Base-by-base conservation (phyloP, 208 protist species). In the Porcisia deanei region DNA sequence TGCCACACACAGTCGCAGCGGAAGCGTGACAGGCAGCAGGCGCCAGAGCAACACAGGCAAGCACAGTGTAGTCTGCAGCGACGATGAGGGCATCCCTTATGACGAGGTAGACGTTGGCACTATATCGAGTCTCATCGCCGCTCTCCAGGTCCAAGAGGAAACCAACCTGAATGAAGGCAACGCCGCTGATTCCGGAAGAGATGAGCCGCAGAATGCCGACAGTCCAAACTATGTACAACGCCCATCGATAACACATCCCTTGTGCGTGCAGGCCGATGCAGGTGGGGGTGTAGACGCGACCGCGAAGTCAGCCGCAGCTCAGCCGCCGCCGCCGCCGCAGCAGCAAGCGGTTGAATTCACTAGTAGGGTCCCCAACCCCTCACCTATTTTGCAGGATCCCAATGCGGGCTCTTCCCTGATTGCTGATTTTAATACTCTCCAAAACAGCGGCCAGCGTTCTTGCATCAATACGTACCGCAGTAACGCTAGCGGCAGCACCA, bases 81-180 rank as follows among this genome's bases (percentile, higher is more conserved):
- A 10, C 54, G 66, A 73, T 20, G 30, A 60, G 12, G 67, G 52
- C 47, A n/a, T 49, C 57, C 72, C 73, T 6, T 76, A 81, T 72
- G 77, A 82, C 25, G 77, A 82, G 22, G 72, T 57, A n/a, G 77
- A 77, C 12, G 65, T 82, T 25, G 58, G 77, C 60, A 82, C 72
- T 16, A 82, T 82, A 60, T 82, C 77, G 25, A 77, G 67, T 60
- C 73, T 82, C 66, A 72, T 82, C 54, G 77, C 77, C 12, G 76
- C 77, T 22, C 67, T 82, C 45, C 64, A 77, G 58, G 57, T 53
- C 49, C 54, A 47, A 16, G 64, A 34, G 41, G 20, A 20, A 37
- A 16, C 22, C 20, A 45, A 18, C 64, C 43, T 37, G n/a, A 18
- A 37, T 49, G 43, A 18, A 18, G 30, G 14, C 14, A 30, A 53